A percentile compares a stretch with the other conserved stretches of the same genome.
phyloP scores from a whole-genome alignment of 208 protist genomes.

The Wallacemonas collosoma region DNA sequence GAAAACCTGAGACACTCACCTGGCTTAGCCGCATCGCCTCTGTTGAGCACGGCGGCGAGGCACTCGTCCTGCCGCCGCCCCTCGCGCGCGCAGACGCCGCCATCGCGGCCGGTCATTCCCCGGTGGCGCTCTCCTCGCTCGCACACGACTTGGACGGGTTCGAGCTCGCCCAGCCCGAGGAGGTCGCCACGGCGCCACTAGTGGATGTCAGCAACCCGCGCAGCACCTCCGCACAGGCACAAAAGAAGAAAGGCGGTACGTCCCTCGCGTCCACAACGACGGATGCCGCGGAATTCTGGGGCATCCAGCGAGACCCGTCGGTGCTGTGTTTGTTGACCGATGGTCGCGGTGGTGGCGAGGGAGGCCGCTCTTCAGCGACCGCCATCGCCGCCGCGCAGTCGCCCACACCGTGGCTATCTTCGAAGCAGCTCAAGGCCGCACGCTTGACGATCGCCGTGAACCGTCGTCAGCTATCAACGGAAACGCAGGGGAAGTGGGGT shows the following conservation, averaged over 20 bases:
- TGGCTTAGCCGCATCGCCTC: slow-evolving; percentile 15
- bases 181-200: not conserved
- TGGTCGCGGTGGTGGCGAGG: no score
- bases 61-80: not conserved
- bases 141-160: slow-evolving; percentile 9
- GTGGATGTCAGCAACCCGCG: not conserved
- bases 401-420: slow-evolving; percentile 5
- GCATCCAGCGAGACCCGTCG: not conserved
- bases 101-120: not conserved
- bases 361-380: no score
- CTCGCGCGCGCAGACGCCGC: not conserved
- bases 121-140: not conserved
- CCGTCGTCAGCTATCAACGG: slow-evolving; percentile 34
- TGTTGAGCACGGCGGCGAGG: slow-evolving; percentile 1
- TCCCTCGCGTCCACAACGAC: not conserved
- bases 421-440: slow-evolving; percentile 8
- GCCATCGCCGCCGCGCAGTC: no score
- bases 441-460: slow-evolving; percentile 77
- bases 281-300: not conserved
- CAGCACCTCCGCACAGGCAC: no score
- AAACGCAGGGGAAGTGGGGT: slow-evolving; percentile 62
- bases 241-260: no score
- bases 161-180: slow-evolving; percentile 7
- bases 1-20: slow-evolving; percentile 14
- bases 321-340: slow-evolving; percentile 15